These are phyloP conservation scores for Phlebopus sp. DNA, from an alignment of 1,284 basidiomycete genomes.

Conservation along the genomic window DNA sequence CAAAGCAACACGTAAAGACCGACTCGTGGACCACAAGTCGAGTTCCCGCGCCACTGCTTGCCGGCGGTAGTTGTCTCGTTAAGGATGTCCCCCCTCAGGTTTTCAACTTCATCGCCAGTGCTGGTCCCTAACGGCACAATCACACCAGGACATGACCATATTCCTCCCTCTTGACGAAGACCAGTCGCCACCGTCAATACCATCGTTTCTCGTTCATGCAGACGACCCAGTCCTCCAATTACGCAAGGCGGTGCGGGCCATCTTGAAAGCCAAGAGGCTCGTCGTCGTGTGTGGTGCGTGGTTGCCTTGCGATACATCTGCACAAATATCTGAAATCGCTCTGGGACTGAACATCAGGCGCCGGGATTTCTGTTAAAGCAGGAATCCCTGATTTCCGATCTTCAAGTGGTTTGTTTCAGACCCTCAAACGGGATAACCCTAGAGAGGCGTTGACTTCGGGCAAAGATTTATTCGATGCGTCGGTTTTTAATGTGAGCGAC, in stretches of 20 bases:
- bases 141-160: slow-evolving; percentile 28
- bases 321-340: slow-evolving; percentile 11
- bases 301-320: slow-evolving; percentile 9
- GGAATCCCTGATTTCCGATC: slow-evolving; percentile 94
- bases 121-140: slow-evolving; percentile 23
- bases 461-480: slow-evolving; percentile 90
- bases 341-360: slow-evolving; percentile 50
- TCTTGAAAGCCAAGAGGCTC: slow-evolving; percentile 77
- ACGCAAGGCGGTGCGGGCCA: slow-evolving; percentile 55
- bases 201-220: slow-evolving; percentile 39
- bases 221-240: slow-evolving; percentile 42
- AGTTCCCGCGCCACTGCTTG: slow-evolving; percentile 31
- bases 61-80: slow-evolving; percentile 9
- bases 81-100: slow-evolving; percentile 15
- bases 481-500: slow-evolving; percentile 77
- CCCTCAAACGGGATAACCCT: slow-evolving; percentile 76
- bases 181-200: slow-evolving; percentile 23
- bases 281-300: slow-evolving; percentile 83
- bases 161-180: slow-evolving; percentile 30
- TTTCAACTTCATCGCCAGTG: slow-evolving; percentile 26
- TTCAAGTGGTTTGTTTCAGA: slow-evolving; percentile 77
- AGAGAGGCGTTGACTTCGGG: slow-evolving; percentile 70
- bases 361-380: slow-evolving; percentile 88
- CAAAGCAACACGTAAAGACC: slow-evolving; percentile 10
- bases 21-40: background rate